phyloP scores from a whole-genome alignment of 805 yeast genomes.

The Starmera amethionina region DNA sequence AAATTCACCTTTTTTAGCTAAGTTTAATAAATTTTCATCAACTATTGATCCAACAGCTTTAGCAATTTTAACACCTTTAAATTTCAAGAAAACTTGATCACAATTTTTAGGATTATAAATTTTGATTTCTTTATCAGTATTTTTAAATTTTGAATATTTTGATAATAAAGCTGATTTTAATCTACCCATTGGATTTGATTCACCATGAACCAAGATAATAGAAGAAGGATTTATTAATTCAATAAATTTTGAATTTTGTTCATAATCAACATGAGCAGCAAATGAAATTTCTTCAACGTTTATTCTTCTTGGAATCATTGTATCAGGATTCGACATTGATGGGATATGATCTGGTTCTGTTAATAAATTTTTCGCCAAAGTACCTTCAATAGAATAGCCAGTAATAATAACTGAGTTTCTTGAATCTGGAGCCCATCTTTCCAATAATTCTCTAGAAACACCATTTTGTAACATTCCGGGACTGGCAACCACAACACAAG shows the following conservation, averaged over 20 bases:
- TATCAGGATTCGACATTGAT: constrained; percentile 70
- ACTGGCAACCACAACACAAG: constrained; percentile 91
- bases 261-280: constrained; percentile 99
- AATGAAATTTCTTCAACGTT: constrained; percentile 89
- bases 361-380: constrained; percentile 85
- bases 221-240: constrained; percentile 78
- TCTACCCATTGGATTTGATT: constrained; percentile 97
- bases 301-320: constrained; percentile 77
- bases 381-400: constrained; percentile 97
- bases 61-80: constrained; percentile 79
- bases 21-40: constrained; percentile 19
- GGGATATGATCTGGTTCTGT: constrained; percentile 90
- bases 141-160: constrained; percentile 70
- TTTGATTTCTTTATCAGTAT: constrained; percentile 81
- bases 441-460: constrained; percentile 80
- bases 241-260: constrained; percentile 85
- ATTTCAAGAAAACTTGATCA: constrained; percentile 63
- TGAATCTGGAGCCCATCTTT: constrained; percentile 96
- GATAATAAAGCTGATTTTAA: constrained; percentile 85
- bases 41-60: constrained; percentile 58
- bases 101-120: constrained; percentile 92
- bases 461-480: constrained; percentile 99
- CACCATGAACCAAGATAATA: constrained; percentile 93
- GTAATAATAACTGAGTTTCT: constrained; percentile 81
- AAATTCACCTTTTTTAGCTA: constrained; percentile 26